phyloP scores from a whole-genome alignment of 176 grass and related monocot genomes.

The Eragrostis curvula region DNA sequence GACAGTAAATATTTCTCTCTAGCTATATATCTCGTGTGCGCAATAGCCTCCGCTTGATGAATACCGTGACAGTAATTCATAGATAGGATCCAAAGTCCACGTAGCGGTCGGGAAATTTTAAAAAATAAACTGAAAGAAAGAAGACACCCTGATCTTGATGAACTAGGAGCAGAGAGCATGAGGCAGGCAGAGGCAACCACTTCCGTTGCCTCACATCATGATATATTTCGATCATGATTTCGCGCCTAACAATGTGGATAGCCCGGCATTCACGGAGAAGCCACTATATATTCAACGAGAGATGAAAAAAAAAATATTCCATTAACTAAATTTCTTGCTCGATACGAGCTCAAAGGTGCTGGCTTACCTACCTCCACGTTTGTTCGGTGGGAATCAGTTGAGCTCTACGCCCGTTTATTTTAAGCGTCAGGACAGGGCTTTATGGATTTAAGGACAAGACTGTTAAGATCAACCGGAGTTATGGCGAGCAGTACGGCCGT shows the following conservation, averaged over 20 bases:
- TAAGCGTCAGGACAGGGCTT: not conserved
- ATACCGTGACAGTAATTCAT: too few relatives aligned
- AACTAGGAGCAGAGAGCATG: not conserved
- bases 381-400: not conserved
- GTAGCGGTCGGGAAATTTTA: not conserved
- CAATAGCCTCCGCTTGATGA: not conserved
- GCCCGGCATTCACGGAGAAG: constrained; percentile 27
- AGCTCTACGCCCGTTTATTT: not conserved
- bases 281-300: not conserved
- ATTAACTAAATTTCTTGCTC: not conserved
- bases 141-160: not conserved
- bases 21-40: too few relatives aligned
- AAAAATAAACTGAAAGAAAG: not conserved
- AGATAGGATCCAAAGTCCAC: too few relatives aligned
- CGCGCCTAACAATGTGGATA: constrained; percentile 38
- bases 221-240: not conserved
- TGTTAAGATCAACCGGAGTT: not conserved
- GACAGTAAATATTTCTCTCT: too few relatives aligned
- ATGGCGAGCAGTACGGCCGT: not conserved
- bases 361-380: not conserved
- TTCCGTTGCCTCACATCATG: not conserved
- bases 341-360: not conserved
- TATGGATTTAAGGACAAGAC: not conserved
- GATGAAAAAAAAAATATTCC: not conserved
- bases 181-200: not conserved